Evolutionary conservation across 768 basidiomycete species (phyloP).

Genomic region (Mycena latifolia): DNA sequence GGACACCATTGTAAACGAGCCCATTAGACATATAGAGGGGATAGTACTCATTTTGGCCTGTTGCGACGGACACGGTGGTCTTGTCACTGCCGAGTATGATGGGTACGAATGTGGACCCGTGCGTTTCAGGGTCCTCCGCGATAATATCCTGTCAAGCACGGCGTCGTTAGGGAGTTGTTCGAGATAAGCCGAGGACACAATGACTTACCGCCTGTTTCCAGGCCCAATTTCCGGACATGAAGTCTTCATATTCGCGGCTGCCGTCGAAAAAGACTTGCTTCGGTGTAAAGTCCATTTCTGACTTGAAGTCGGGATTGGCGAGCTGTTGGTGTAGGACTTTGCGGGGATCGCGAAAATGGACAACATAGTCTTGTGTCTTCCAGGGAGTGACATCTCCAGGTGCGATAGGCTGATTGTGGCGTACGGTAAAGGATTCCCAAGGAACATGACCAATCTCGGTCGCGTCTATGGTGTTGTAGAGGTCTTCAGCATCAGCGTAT

Average conservation of each 20-base stretch:
- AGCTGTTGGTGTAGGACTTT: slow-evolving; percentile 35
- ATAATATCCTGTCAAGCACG: slow-evolving; percentile 40
- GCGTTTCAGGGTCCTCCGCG: slow-evolving; percentile 20
- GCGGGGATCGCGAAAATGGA: slow-evolving; percentile 42
- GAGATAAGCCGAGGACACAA: neutral
- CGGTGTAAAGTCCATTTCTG: slow-evolving; percentile 42
- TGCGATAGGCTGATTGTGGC: too few relatives aligned
- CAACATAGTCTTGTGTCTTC: slow-evolving; percentile 38
- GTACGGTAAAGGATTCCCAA: slow-evolving; percentile 19
- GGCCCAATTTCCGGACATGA: slow-evolving; percentile 42
- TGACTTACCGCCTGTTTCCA: slow-evolving; percentile 39
- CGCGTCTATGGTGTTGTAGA: slow-evolving; percentile 23
- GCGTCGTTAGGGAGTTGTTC: neutral
- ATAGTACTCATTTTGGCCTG: slow-evolving; percentile 38
- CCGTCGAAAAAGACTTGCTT: slow-evolving; percentile 34
- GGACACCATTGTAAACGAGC: too few relatives aligned
- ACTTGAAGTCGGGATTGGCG: slow-evolving; percentile 42
- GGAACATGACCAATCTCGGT: slow-evolving; percentile 19
- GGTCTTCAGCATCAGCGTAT: slow-evolving; percentile 13
- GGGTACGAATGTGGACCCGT: too few relatives aligned
- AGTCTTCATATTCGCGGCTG: slow-evolving; percentile 34
- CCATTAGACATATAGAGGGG: slow-evolving; percentile 29
- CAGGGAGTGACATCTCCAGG: slow-evolving; percentile 11
- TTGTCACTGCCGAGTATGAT: slow-evolving; percentile 40
- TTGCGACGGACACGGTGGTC: slow-evolving; percentile 39